These are phyloP conservation scores for Phytophthora niederhauseri DNA, from an alignment of 352 stramenopile genomes.

Conservation along the genomic window DNA sequence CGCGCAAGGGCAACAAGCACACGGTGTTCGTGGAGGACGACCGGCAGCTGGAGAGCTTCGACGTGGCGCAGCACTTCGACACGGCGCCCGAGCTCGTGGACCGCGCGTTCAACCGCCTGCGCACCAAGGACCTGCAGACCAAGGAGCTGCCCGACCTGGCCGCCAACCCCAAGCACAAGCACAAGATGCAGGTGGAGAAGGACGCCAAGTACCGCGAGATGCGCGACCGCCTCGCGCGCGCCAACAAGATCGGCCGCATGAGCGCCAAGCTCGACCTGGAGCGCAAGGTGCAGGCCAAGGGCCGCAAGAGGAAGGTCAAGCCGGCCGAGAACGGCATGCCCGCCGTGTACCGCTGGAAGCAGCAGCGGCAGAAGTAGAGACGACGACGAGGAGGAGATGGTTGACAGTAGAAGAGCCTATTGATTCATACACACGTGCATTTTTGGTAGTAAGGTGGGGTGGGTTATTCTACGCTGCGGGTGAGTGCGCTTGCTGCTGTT, in stretches of 20 bases:
- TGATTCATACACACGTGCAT: slow-evolving; percentile 27
- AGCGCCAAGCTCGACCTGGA: slow-evolving; percentile 81
- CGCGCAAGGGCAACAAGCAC: slow-evolving; percentile 89
- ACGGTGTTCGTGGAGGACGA: slow-evolving; percentile 94
- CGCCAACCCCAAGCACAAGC: slow-evolving; percentile 45
- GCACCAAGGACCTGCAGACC: slow-evolving; percentile 63
- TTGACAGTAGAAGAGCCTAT: neutral
- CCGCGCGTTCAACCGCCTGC: slow-evolving; percentile 76
- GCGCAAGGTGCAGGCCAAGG: slow-evolving; percentile 85
- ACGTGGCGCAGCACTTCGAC: slow-evolving; percentile 94
- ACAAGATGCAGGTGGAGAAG: slow-evolving; percentile 66
- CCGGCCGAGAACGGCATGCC: slow-evolving; percentile 67
- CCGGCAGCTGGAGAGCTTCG: slow-evolving; percentile 82
- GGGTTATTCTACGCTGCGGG: slow-evolving; percentile 15
- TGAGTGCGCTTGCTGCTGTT: neutral
- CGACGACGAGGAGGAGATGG: neutral
- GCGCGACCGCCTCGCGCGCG: slow-evolving; percentile 67
- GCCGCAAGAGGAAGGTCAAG: slow-evolving; percentile 84
- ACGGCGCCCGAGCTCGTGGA: slow-evolving; percentile 76
- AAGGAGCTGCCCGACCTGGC: slow-evolving; percentile 39
- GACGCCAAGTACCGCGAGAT: slow-evolving; percentile 74
- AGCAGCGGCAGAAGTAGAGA: slow-evolving; percentile 83
- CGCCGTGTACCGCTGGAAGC: slow-evolving; percentile 90
- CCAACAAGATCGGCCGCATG: slow-evolving; percentile 73
- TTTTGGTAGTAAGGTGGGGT: slow-evolving; percentile 3